Conservation (phyloP, 352 stramenopile species). For the Globisporangium takayamanum region DNA sequence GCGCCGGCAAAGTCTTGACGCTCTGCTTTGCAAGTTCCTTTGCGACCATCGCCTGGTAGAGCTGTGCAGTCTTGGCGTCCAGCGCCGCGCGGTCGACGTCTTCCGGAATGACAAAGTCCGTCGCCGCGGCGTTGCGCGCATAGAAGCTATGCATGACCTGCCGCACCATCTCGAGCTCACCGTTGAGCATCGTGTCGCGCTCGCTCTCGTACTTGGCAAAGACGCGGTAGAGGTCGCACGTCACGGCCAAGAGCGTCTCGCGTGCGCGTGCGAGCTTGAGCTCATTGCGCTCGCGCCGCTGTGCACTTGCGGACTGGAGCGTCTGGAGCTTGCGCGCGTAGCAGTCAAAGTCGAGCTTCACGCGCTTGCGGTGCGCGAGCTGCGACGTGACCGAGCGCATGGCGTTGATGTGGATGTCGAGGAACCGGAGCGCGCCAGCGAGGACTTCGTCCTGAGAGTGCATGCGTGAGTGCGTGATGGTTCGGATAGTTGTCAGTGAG, state of each 20-base stretch:
- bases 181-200: slow-evolving; percentile 66
- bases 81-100: slow-evolving; percentile 44
- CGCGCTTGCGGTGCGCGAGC: slow-evolving; percentile 52
- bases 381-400: slow-evolving; percentile 72
- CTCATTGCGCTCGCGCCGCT: slow-evolving; percentile 49
- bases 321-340: slow-evolving; percentile 50
- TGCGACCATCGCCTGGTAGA: slow-evolving; percentile 55
- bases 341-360: slow-evolving; percentile 71
- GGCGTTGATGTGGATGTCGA: slow-evolving; percentile 72
- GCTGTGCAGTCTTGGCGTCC: slow-evolving; percentile 31
- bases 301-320: slow-evolving; percentile 21
- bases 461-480: not conserved
- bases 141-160: slow-evolving; percentile 81
- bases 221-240: slow-evolving; percentile 60
- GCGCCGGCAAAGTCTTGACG: slow-evolving; percentile 20
- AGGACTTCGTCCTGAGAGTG: slow-evolving; percentile 46
- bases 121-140: slow-evolving; percentile 61
- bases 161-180: slow-evolving; percentile 74
- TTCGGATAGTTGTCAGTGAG: not conserved
- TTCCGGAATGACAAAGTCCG: slow-evolving; percentile 52
- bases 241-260: slow-evolving; percentile 39
- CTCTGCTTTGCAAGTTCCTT: slow-evolving; percentile 37
- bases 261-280: slow-evolving; percentile 43
- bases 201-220: slow-evolving; percentile 78
- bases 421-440: slow-evolving; percentile 48